Conservation (phyloP, 352 stramenopile genomes). For the Phytophthora sp. region DNA sequence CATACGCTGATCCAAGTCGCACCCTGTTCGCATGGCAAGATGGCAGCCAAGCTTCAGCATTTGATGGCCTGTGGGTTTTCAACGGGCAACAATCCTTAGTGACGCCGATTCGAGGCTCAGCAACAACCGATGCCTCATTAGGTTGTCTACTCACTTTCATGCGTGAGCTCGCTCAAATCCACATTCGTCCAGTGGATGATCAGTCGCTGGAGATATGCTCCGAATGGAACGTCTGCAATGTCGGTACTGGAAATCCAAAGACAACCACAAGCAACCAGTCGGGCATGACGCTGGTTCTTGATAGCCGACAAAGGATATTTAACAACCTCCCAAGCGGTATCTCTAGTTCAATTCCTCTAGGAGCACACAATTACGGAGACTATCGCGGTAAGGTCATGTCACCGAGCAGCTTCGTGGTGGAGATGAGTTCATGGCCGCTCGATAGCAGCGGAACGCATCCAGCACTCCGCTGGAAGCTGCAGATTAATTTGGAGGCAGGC, state of each 20-base stretch:
- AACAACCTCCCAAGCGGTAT: slow-evolving; percentile 51
- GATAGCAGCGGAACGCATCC: slow-evolving; percentile 1
- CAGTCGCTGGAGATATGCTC: slow-evolving; percentile 32
- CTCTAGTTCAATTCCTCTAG: slow-evolving; percentile 44
- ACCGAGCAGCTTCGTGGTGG: slow-evolving; percentile 39
- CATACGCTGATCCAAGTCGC: background rate
- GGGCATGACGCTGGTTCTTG: slow-evolving; percentile 46
- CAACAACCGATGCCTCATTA: slow-evolving; percentile 24
- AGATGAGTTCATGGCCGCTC: slow-evolving; percentile 38
- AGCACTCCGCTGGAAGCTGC: slow-evolving; percentile 33
- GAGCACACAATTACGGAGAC: slow-evolving; percentile 44
- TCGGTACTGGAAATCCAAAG: background rate
- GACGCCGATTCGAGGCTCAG: slow-evolving; percentile 16
- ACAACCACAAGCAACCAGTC: background rate
- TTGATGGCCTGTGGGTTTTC: slow-evolving; percentile 40
- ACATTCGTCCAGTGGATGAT: slow-evolving; percentile 28
- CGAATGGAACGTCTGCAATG: slow-evolving; percentile 26
- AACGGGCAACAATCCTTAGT: slow-evolving; percentile 31
- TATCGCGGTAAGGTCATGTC: slow-evolving; percentile 49
- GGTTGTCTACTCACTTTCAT: slow-evolving; percentile 39
- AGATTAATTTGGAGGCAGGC: slow-evolving; percentile 18
- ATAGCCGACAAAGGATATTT: slow-evolving; percentile 49
- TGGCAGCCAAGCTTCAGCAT: slow-evolving; percentile 13
- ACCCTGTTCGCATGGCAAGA: background rate
- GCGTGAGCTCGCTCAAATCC: slow-evolving; percentile 36